phyloP scores from a whole-genome alignment of 495 filamentous ascomycete species.

The Lophium mytilinum region DNA sequence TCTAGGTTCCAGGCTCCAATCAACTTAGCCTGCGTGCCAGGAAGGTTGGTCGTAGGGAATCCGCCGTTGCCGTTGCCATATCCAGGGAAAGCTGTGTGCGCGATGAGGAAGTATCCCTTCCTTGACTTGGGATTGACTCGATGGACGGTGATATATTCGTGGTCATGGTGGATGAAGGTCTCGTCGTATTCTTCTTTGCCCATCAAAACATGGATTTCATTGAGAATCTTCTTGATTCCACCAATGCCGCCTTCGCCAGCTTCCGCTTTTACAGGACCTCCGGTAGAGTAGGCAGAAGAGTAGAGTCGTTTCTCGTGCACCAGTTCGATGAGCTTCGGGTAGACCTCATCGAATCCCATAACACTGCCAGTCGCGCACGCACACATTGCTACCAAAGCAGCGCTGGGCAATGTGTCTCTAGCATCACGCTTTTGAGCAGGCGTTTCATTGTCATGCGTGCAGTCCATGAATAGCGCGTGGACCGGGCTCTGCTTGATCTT shows the following conservation, averaged over 20 bases:
- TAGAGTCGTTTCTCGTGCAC: conserved; percentile 83
- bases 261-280: conserved; percentile 48
- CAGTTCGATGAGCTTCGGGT: conserved; percentile 82
- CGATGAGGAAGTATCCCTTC: conserved; percentile 88
- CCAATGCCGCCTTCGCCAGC: conserved; percentile 73
- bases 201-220: conserved; percentile 89
- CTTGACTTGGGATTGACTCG: conserved; percentile 82
- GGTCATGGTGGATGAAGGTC: conserved; percentile 93
- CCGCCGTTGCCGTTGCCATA: conserved; percentile 71
- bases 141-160: conserved; percentile 93
- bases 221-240: conserved; percentile 80
- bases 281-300: conserved; percentile 57
- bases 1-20: conserved; percentile 85
- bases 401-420: conserved; percentile 90
- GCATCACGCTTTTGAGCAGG: conserved; percentile 94
- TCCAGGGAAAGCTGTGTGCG: conserved; percentile 88
- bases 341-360: conserved; percentile 98
- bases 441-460: conserved; percentile 96
- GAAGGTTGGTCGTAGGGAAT: conserved; percentile 67
- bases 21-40: conserved; percentile 64
- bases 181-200: conserved; percentile 88
- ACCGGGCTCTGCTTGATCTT: conserved; percentile 73
- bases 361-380: conserved; percentile 88
- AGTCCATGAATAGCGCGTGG: conserved; percentile 97
- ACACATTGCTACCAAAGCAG: conserved; percentile 92